Evolutionary conservation across 352 stramenopile species (phyloP), one percentile per base, ranked within the genome.

Genomic region (Plasmopara halstedii): DNA sequence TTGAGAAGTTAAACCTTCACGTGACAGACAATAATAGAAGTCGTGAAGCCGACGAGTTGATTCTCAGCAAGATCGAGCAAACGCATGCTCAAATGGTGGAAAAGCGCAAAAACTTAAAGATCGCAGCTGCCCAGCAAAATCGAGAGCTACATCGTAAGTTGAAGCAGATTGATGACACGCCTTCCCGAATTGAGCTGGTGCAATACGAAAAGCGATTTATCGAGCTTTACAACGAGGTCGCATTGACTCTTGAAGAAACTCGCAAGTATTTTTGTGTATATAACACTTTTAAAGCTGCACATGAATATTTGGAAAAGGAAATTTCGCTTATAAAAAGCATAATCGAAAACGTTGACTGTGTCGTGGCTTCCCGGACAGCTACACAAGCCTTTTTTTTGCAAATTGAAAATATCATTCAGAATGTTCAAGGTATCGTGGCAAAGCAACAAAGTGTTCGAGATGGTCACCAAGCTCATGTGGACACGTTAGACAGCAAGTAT

Each of bases 141-240:
- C 66, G 73, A 14, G 67, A 73, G 1, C 36, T 93, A 15, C 67
- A 85, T 18, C 53, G 66, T 0, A 66, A 70, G 14, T 71, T 76
- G 60, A 83, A 81, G 42, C 49, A 78, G 26, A 82, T 95, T 7
- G 87, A 96, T 50, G 83, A 90, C 9, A 71, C 94, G 7, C 87
- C 87, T 0, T 88, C 78, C 6, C 68, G 73, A 11, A 80, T 81
- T 18, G 87, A 96, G 57, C 52, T 96, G 2, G 59, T 96, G 33
- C 87, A 96, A 63, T 96, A 95, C 50, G 84, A 95, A 45, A 88
- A 85, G 48, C 73, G 87, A 1, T 95, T 95, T 22, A 27, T 82
- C 2, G 87, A 96, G 50, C 64, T 96, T 1, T 95, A 91, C 31
- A 76, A 95, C 20, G 70, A 95, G 58, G 79, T 94, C 2, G 74